Evolutionary conservation across 768 basidiomycete species (phyloP), one percentile per base, ranked within the genome.

Genomic region (Daedaleopsis nitida): DNA sequence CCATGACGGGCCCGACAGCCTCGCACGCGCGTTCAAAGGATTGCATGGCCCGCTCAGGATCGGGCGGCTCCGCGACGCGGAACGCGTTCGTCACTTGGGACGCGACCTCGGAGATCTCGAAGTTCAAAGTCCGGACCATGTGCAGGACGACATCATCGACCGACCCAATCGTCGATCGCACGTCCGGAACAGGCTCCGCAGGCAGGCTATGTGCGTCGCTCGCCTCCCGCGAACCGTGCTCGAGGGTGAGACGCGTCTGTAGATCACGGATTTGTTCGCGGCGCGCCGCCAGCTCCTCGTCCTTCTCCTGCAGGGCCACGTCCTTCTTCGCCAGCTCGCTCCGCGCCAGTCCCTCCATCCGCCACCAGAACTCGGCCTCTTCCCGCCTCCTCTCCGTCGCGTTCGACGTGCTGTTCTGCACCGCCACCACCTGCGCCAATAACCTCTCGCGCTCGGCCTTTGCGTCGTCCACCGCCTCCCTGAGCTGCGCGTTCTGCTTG

Each of bases 1-100:
- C 65, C 62, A 66, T 66, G 45, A 63, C 56, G 2, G 65, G 65
- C 12, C 65, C 65, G 24, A 66, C 62, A 3, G 65, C 65, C 45
- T 53, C 61, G 19, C 60, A 55, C 17, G 65, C 52, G 37, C 62
- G 65, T 34, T 66, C 65, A 49, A 59, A 66, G n/a, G 65, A 58
- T 8, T 42, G 10, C 45, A 47, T 48, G 19, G 48, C 57, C 27
- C 51, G 34, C 16, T 56, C 57, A 5, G 57, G 49, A 17, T 59
- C 58, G 6, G 62, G 58, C 27, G 55, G 39, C 24, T 57, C 58
- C 27, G 51, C 55, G 37, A 60, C 58, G 45, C 54, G 58, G 59
- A 66, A 66, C 1, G 61, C 21, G 42, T 66, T 57, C 38, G 65
- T 66, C 27, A 66, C 58, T 42, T 58, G 58, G 4, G 65, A 63